A percentile compares a stretch with the other conserved stretches of the same genome.
Evolutionary conservation across 176 grass and related monocot species (phyloP).

Genomic region (Carex pumila): DNA sequence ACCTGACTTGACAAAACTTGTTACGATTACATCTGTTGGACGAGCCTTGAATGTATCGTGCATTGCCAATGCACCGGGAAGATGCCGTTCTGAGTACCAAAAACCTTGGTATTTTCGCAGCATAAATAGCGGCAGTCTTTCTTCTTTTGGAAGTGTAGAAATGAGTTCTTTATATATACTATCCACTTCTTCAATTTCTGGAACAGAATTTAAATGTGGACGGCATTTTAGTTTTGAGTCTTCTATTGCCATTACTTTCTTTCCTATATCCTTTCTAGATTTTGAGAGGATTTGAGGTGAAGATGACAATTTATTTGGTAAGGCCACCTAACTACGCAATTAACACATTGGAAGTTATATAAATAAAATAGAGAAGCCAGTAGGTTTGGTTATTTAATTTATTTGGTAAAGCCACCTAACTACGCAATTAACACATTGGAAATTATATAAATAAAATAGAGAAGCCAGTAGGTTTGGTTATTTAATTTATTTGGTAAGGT

Average conservation of each 20-base stretch:
- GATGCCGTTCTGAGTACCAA: not conserved
- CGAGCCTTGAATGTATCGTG: constrained; percentile 2
- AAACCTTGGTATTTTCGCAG: not conserved
- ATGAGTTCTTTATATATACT: not conserved
- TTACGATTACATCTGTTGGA: not conserved
- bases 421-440: no score
- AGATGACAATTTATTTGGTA: no score
- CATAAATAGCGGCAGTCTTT: not conserved
- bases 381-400: no score
- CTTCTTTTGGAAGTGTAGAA: not conserved
- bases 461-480: no score
- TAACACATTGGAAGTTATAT: no score
- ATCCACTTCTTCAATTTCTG: not conserved
- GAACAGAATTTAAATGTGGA: not conserved
- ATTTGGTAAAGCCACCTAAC: no score
- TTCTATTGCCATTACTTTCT: not conserved
- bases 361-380: no score
- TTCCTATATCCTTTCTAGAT: no score
- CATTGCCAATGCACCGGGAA: not conserved
- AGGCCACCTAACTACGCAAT: no score
- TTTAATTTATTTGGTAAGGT: no score
- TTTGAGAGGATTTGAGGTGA: no score
- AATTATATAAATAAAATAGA: no score
- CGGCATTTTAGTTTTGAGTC: not conserved
- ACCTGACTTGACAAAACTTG: not conserved